Evolutionary conservation across 2,329 filamentous ascomycete genomes (phyloP).

Genomic region (Cercospora beticola): DNA sequence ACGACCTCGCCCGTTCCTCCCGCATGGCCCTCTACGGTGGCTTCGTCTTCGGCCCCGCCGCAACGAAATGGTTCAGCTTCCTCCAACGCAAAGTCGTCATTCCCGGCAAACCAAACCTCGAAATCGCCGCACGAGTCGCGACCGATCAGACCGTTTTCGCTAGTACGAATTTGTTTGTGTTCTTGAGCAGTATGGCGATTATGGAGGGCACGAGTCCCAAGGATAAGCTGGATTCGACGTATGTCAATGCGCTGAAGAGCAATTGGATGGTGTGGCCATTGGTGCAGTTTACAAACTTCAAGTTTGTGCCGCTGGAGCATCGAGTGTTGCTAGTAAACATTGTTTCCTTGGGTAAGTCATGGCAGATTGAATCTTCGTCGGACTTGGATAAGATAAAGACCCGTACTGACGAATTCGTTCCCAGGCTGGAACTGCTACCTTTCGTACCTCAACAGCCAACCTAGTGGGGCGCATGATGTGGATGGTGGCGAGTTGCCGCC

Average conservation of each 20-base stretch:
- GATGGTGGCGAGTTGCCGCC: conserved; percentile 21
- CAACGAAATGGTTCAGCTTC: conserved; percentile 82
- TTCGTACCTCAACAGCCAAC: conserved; percentile 54
- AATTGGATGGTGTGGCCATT: conserved; percentile 88
- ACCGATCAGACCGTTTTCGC: conserved; percentile 82
- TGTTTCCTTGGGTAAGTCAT: conserved; percentile 64
- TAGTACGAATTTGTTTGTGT: conserved; percentile 76
- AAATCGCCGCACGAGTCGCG: conserved; percentile 74
- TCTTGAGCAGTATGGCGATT: conserved; percentile 77
- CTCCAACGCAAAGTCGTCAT: conserved; percentile 69
- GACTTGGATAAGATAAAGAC: conserved; percentile 7
- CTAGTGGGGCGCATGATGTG: conserved; percentile 21
- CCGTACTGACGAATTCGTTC: background rate
- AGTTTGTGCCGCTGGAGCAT: conserved; percentile 78
- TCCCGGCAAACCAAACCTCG: conserved; percentile 61
- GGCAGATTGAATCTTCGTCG: background rate
- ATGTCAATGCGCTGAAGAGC: conserved; percentile 68
- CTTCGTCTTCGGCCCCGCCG: conserved; percentile 79
- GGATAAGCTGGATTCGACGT: conserved; percentile 72
- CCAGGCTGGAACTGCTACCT: conserved; percentile 61
- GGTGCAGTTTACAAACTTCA: conserved; percentile 85
- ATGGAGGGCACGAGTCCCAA: conserved; percentile 51
- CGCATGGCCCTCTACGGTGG: conserved; percentile 82
- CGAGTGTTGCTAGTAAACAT: conserved; percentile 84
- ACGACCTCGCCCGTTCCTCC: conserved; percentile 67